Percentiles rank a stretch among this genome's conserved stretches.
These are phyloP conservation scores for Remersonia thermophila DNA, from an alignment of 2,329 filamentous ascomycete genomes.

Conservation along the genomic window DNA sequence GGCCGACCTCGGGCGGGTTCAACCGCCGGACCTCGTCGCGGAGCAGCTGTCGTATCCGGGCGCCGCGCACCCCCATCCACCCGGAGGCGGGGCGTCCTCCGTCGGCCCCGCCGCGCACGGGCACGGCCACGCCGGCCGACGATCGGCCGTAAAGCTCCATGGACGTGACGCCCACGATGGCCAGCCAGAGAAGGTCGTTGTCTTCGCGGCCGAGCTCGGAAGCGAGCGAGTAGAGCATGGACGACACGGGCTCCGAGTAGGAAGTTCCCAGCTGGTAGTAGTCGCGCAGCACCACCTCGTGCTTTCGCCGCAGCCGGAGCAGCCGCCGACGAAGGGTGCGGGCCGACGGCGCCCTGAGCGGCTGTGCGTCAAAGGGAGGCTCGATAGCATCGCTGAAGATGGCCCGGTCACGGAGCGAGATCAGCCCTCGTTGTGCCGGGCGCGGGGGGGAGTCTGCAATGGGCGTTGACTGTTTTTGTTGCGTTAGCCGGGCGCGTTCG, in stretches of 20 bases:
- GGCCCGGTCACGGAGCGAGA: constrained; percentile 39
- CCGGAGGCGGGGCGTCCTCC: constrained; percentile 42
- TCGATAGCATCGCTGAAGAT: constrained; percentile 36
- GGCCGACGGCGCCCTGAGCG: constrained; percentile 53
- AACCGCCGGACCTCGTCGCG: constrained; percentile 88
- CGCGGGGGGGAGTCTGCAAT: constrained; percentile 53
- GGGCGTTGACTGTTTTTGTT: constrained; percentile 53
- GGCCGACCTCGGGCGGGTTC: constrained; percentile 62
- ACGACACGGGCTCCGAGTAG: constrained; percentile 89
- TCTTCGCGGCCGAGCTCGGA: constrained; percentile 93
- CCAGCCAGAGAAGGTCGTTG: constrained; percentile 89
- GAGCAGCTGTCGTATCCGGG: constrained; percentile 71
- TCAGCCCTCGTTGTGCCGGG: constrained; percentile 46
- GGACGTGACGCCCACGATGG: constrained; percentile 89
- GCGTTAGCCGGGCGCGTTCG: too few species aligned
- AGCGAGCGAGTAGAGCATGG: constrained; percentile 85
- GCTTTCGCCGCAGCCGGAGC: constrained; percentile 60
- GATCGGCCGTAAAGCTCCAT: constrained; percentile 84
- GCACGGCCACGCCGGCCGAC: constrained; percentile 61
- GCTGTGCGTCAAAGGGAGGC: constrained; percentile 46
- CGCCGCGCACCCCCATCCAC: constrained; percentile 72
- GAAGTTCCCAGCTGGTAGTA: constrained; percentile 85
- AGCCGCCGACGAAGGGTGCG: constrained; percentile 61
- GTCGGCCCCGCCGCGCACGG: constrained; percentile 41
- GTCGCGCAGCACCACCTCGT: constrained; percentile 61